A percentile compares a stretch with the other conserved stretches of the same genome.
These are phyloP conservation scores for Russula vinacea DNA, from an alignment of 768 basidiomycete genomes.

Conservation along the genomic window DNA sequence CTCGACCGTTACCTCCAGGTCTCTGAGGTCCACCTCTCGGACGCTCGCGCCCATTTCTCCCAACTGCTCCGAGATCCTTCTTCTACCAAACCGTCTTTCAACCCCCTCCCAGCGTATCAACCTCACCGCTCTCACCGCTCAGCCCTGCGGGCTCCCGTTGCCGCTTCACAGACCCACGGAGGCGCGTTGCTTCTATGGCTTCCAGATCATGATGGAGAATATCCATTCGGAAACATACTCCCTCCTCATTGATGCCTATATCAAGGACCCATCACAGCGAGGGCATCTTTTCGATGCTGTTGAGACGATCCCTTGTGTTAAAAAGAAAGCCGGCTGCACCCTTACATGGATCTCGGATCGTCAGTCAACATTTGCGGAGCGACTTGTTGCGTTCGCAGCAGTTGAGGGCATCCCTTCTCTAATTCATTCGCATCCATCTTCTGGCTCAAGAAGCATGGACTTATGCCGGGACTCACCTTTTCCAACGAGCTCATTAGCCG, in stretches of 20 bases:
- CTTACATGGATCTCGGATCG: slow-evolving; percentile 86
- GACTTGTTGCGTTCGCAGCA: slow-evolving; percentile 89
- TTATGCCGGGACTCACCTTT: slow-evolving; percentile 97
- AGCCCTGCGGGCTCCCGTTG: slow-evolving; percentile 10
- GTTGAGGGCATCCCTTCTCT: slow-evolving; percentile 98
- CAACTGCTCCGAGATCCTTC: slow-evolving; percentile 28
- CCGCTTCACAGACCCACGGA: slow-evolving; percentile 51
- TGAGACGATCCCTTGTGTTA: slow-evolving; percentile 90
- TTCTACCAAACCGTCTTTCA: slow-evolving; percentile 22
- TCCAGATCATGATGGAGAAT: slow-evolving; percentile 99
- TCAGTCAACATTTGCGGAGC: slow-evolving; percentile 78
- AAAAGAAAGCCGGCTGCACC: slow-evolving; percentile 94
- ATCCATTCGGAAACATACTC: slow-evolving; percentile 97
- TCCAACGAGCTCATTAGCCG: slow-evolving; percentile 91
- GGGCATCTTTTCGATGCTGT: slow-evolving; percentile 87
- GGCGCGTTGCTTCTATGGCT: slow-evolving; percentile 95
- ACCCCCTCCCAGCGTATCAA: slow-evolving; percentile 21
- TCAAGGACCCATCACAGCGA: slow-evolving; percentile 74
- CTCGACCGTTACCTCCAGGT: slow-evolving; percentile 28
- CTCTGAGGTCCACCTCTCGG: slow-evolving; percentile 22
- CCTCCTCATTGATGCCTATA: slow-evolving; percentile 90
- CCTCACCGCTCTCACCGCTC: slow-evolving; percentile 16
- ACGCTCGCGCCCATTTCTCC: slow-evolving; percentile 29
- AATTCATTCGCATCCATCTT: slow-evolving; percentile 92
- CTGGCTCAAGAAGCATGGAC: slow-evolving; percentile 94